Evolutionary conservation across 306 rosid species (phyloP), one percentile per base, ranked within the genome.

Genomic region (Sicyos baderoa): DNA sequence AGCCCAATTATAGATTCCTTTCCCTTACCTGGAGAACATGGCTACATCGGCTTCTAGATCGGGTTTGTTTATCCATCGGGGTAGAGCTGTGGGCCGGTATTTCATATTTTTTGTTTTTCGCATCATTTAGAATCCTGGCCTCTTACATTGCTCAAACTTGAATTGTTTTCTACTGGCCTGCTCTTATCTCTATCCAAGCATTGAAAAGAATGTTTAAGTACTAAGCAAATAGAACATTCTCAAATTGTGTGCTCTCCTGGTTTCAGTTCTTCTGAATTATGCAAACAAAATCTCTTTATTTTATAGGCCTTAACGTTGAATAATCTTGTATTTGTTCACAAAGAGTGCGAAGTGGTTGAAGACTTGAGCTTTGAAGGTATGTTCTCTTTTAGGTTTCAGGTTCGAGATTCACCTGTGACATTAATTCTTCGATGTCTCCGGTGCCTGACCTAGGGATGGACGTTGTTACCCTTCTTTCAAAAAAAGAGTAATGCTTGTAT

Each of bases 121-220:
- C 68, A 16, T 61, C 7, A 61, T 61, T 61, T 61, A n/a, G 68
- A 61, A 61, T 61, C 48, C 25, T 35, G 16, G 15, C 9, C 48
- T 44, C 37, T 32, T 32, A 32, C 37, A 32, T 32, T 44, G 0
- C 15, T 61, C 25, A 19, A 61, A n/a, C 68, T 35, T 35, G 68
- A 32, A 35, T 61, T 35, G 49, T 61, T 61, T 37, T 60, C 47
- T 58, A 25, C 19, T 25, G 64, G 19, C 44, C 64, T 58, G 64
- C 44, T 58, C 40, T 8, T 22, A n/a, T 35, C 68, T 61, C 37
- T 32, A 32, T 32, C 5, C 37, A 32, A 32, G 37, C 37, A 32
- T 32, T 61, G 68, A n/a, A 61, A 35, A 35, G 16, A 48, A 16
- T 60, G 67, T 35, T 10, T 22, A 29, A 56, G 18, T 13, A 14